phyloP scores from a whole-genome alignment of 2,329 filamentous ascomycete species.

The Neoascochyta sp. region DNA sequence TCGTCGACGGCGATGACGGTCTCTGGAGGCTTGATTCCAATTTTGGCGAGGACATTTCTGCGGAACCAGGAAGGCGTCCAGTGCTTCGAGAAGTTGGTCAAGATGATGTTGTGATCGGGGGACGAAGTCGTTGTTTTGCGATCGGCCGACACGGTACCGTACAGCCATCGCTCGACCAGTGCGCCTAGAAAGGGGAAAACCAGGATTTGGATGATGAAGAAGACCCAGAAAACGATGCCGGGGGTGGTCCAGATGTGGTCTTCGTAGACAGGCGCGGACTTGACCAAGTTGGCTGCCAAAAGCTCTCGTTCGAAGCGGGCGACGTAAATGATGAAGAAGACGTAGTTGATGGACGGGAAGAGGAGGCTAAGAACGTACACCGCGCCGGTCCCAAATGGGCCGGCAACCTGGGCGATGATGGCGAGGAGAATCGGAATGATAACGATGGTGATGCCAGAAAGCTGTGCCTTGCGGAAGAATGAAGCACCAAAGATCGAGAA shows the following conservation, averaged over 20 bases:
- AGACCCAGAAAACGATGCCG: conserved; percentile 73
- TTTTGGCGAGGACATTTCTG: conserved; percentile 43
- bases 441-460: conserved; percentile 77
- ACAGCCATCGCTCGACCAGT: conserved; percentile 67
- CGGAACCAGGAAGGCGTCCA: conserved; percentile 66
- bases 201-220: conserved; percentile 73
- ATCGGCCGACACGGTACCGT: conserved; percentile 65
- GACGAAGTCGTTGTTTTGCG: conserved; percentile 43
- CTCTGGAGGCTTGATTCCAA: conserved; percentile 50
- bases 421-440: conserved; percentile 72
- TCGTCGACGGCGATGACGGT: conserved; percentile 76
- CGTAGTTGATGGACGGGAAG: conserved; percentile 85
- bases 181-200: conserved; percentile 73
- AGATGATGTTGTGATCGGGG: conserved; percentile 57
- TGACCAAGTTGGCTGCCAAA: conserved; percentile 57
- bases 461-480: conserved; percentile 82
- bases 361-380: conserved; percentile 69
- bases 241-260: conserved; percentile 58
- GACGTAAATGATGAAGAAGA: conserved; percentile 73
- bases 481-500: conserved; percentile 77
- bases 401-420: conserved; percentile 75
- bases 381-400: conserved; percentile 57
- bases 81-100: conserved; percentile 72
- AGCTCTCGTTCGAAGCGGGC: conserved; percentile 70
- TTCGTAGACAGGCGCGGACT: conserved; percentile 53